A percentile compares a stretch with the other conserved stretches of the same genome.
Conservation (phyloP, 2,329 filamentous ascomycete species). For the Xylariaceae sp. region DNA sequence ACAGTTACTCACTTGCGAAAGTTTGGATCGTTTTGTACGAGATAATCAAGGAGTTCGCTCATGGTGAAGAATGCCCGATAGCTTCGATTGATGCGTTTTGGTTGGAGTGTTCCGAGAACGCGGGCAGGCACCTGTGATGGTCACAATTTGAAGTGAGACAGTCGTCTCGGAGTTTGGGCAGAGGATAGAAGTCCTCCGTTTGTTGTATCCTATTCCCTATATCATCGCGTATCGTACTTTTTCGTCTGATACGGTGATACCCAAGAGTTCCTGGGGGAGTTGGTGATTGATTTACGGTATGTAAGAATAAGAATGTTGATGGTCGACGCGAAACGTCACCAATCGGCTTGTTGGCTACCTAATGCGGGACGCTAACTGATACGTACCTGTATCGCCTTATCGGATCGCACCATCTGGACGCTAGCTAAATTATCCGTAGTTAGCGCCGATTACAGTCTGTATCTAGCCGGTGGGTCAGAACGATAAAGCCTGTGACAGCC, state of each 20-base stretch:
- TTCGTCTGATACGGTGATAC: too few species aligned
- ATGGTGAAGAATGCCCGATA: conserved; percentile 37
- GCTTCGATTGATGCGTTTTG: background rate
- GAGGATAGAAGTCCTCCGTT: background rate
- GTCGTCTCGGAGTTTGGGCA: background rate
- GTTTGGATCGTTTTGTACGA: conserved; percentile 54
- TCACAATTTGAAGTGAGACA: background rate
- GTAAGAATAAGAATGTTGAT: too few species aligned
- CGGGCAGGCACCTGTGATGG: background rate
- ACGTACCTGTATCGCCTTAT: conserved; percentile 1
- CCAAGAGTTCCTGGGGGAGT: too few species aligned
- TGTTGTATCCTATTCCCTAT: background rate
- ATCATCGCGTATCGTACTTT: background rate
- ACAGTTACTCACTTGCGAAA: conserved; percentile 48
- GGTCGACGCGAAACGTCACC: too few species aligned
- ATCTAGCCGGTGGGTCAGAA: background rate
- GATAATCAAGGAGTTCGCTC: conserved; percentile 64
- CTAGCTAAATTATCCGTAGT: background rate
- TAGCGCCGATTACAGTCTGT: background rate
- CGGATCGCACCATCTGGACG: conserved; percentile 22
- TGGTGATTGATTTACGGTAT: too few species aligned
- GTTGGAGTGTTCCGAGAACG: background rate
- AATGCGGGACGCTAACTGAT: background rate
- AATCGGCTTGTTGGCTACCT: too few species aligned
- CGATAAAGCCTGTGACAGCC: too few species aligned